Base-by-base conservation (phyloP, 768 basidiomycete genomes). In the Mycena galericulata region DNA sequence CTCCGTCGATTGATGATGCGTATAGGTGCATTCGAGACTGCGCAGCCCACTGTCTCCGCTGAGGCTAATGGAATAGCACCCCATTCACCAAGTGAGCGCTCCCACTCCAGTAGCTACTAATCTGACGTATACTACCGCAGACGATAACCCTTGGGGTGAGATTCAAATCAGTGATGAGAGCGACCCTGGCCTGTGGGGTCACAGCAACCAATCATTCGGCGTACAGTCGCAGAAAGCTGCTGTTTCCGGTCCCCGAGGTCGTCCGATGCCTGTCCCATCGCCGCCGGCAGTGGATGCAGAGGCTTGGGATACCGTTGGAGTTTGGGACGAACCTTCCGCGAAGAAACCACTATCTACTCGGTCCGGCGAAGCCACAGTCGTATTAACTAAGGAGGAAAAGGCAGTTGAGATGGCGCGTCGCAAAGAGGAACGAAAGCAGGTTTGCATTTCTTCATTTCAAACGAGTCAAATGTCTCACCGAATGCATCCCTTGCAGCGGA, bases 401-500 rank as follows among this genome's bases (percentile, higher is more conserved):
- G 94, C 94, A 2, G 90, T 89, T n/a, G 95, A 98, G 82, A 92
- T 98, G 90, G 92, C 92, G 10, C 84, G 92, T 70, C 85, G 96
- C 66, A 92, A 97, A 75, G 97, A 98, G 77, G 97, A 98, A 77
- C 83, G 97, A 49, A 96, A 92, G 77, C 90, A 94, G 83, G 95
- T 95, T 60, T 22, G 87, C 79, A 20, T 34, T 34, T 18, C 9
- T 4, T 26, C 61, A 47, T 47, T 55, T 7, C 26, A 18, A 10
- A 18, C 22, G 20, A 49, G 24, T 17, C 27, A 27, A 58, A 68
- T 70, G 17, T 43, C 51, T 22, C 64, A 63, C 43, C 47, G 32
- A 65, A 34, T 32, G 51, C 50, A 22, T 29, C 41, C 24, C 49
- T 51, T 54, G 57, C 68, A 92, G 92, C 89, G 92, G 11, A 93